These are phyloP conservation scores for Claviceps sp. DNA, from an alignment of 2,329 filamentous ascomycete genomes.

Conservation along the genomic window DNA sequence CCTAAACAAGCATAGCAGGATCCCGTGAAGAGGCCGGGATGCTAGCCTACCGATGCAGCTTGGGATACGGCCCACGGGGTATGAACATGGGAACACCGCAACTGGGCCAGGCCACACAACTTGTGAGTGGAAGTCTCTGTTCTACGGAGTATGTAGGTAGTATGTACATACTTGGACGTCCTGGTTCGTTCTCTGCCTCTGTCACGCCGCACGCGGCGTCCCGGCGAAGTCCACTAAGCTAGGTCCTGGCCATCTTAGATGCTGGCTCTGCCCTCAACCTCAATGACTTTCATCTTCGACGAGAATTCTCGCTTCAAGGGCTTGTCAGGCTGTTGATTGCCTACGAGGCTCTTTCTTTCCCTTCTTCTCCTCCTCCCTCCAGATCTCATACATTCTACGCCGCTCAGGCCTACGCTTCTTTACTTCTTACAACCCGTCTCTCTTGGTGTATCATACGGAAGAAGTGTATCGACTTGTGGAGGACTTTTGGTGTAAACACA, in stretches of 20 bases:
- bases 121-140: neutral
- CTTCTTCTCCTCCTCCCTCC: neutral
- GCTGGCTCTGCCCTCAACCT: conserved; percentile 1
- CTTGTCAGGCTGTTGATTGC: neutral
- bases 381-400: neutral
- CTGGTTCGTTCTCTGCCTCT: conserved; percentile 1
- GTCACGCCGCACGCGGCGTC: neutral
- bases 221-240: conserved; percentile 1
- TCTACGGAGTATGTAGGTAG: too few relatives aligned
- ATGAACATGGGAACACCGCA: neutral
- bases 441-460: neutral
- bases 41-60: neutral
- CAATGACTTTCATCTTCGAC: neutral
- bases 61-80: neutral
- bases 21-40: conserved; percentile 2
- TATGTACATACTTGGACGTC: neutral
- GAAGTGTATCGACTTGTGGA: neutral
- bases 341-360: neutral
- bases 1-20: conserved; percentile 4
- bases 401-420: neutral
- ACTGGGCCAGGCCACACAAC: neutral
- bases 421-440: neutral
- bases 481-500: neutral
- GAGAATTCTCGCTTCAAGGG: neutral
- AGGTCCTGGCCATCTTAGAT: conserved; percentile 2